Conservation (phyloP, 305 asterid species). For the Andrographis paniculata region DNA sequence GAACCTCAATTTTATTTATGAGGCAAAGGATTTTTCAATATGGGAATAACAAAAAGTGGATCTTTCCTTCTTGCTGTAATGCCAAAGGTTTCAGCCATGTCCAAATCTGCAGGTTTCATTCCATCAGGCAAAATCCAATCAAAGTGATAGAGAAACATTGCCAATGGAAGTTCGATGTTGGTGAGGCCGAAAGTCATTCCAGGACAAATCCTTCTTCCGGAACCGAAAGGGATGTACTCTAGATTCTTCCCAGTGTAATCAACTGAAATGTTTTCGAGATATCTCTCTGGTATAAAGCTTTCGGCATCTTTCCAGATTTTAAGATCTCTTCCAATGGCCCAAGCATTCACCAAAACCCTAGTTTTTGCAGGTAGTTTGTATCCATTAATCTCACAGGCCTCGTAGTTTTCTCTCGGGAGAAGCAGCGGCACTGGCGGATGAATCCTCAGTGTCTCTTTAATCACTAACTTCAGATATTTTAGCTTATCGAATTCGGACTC, state of each 20-base stretch:
- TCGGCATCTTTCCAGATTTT: neutral
- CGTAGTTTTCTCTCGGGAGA: neutral
- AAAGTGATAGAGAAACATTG: slow-evolving; percentile 1
- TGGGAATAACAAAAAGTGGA: neutral
- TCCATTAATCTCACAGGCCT: neutral
- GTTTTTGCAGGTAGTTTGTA: neutral
- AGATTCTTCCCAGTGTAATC: neutral
- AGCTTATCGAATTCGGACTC: neutral
- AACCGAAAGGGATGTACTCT: slow-evolving; percentile 1
- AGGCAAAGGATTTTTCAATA: neutral
- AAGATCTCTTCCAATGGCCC: slow-evolving; percentile 4
- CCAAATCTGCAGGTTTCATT: neutral
- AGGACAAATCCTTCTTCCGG: slow-evolving; percentile 1
- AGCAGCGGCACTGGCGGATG: slow-evolving; percentile 7
- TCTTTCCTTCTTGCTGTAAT: neutral
- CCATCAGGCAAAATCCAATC: slow-evolving; percentile 1
- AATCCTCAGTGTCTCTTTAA: slow-evolving; percentile 1
- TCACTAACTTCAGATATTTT: neutral
- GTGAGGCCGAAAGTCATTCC: neutral
- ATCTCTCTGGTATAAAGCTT: slow-evolving; percentile 1
- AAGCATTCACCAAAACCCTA: slow-evolving; percentile 1
- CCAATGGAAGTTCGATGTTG: neutral
- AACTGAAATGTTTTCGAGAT: neutral
- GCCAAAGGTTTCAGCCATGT: neutral
- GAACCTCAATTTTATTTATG: too few species aligned